phyloP scores from a whole-genome alignment of 306 rosid species.

The Datisca glomerata region DNA sequence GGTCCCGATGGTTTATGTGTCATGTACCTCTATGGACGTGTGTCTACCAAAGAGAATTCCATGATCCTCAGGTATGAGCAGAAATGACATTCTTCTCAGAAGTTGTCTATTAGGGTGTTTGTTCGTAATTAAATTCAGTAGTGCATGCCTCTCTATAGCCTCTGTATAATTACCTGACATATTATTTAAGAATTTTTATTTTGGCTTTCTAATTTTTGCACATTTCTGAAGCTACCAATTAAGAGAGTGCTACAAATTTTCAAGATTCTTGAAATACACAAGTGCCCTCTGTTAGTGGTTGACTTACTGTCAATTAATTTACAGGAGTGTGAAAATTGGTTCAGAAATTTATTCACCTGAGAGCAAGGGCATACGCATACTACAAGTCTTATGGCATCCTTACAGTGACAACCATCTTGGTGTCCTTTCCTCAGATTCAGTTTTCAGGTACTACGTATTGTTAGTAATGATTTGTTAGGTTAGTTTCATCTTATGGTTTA shows the following conservation, averaged over 20 bases:
- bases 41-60: slow-evolving; percentile 39
- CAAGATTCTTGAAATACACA: too few relatives aligned
- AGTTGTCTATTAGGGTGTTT: too few relatives aligned
- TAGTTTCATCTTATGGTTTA: neutral
- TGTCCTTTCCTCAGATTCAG: slow-evolving; percentile 85
- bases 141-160: too few relatives aligned
- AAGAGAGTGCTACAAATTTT: too few relatives aligned
- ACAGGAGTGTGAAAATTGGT: slow-evolving; percentile 68
- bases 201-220: too few relatives aligned
- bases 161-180: too few relatives aligned
- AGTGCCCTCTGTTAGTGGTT: too few relatives aligned
- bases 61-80: slow-evolving; percentile 58
- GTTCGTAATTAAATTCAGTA: too few relatives aligned
- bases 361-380: slow-evolving; percentile 40
- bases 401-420: slow-evolving; percentile 77
- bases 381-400: slow-evolving; percentile 82
- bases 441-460: slow-evolving; percentile 54
- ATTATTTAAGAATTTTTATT: too few relatives aligned
- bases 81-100: slow-evolving; percentile 1
- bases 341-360: slow-evolving; percentile 33
- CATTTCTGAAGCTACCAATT: too few relatives aligned
- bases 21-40: slow-evolving; percentile 71
- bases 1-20: slow-evolving; percentile 52
- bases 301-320: too few relatives aligned
- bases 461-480: neutral